Evolutionary conservation across 1,284 basidiomycete genomes (phyloP).

Genomic region (Trichosporon faecale): DNA sequence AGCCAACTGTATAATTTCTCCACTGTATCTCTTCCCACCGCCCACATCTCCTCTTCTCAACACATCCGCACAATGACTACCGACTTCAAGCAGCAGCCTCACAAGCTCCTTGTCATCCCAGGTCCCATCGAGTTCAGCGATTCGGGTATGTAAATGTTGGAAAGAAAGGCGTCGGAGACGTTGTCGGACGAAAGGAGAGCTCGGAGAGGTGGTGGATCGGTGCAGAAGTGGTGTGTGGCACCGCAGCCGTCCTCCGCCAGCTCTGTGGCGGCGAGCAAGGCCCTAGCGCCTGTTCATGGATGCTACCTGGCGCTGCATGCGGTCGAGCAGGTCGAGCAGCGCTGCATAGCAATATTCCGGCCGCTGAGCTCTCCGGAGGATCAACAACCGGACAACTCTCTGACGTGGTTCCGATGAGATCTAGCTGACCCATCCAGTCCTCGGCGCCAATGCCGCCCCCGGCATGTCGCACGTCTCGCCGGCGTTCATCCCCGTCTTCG

Average conservation of each 20-base stretch:
- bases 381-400: neutral
- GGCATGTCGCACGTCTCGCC: conserved; percentile 86
- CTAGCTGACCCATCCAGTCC: conserved; percentile 38
- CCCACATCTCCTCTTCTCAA: neutral
- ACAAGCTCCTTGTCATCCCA: conserved; percentile 53
- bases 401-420: neutral
- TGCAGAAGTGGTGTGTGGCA: neutral
- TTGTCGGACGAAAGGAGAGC: neutral
- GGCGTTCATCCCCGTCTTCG: conserved; percentile 85
- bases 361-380: neutral
- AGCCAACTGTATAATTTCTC: neutral
- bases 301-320: neutral
- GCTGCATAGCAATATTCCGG: neutral
- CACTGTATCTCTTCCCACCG: neutral
- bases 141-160: neutral
- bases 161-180: neutral
- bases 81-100: conserved; percentile 43
- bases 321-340: neutral
- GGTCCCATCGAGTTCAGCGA: conserved; percentile 52
- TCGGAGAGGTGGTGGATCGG: neutral
- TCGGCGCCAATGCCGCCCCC: conserved; percentile 56
- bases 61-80: conserved; percentile 25
- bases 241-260: neutral
- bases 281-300: neutral
- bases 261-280: neutral